A percentile compares a stretch with the other conserved stretches of the same genome.
Evolutionary conservation across 2,329 filamentous ascomycete genomes (phyloP).

Genomic region (Alternaria dauci): DNA sequence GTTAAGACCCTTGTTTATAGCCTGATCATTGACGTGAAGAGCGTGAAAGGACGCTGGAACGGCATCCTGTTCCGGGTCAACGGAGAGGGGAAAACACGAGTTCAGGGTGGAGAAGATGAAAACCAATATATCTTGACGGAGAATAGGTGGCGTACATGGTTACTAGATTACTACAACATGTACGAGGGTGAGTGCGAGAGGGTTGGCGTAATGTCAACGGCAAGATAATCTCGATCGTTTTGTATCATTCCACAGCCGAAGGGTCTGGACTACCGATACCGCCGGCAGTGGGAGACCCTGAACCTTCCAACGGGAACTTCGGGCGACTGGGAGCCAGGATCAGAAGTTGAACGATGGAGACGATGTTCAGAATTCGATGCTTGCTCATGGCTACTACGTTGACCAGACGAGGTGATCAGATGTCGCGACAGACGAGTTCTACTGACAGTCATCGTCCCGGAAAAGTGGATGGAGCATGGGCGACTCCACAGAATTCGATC

Average conservation of each 20-base stretch:
- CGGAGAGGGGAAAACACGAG: constrained; percentile 24
- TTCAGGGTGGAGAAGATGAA: constrained; percentile 38
- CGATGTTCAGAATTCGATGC: constrained; percentile 35
- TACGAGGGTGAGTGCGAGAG: constrained; percentile 31
- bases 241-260: constrained; percentile 36
- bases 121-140: constrained; percentile 29
- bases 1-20: constrained; percentile 33
- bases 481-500: constrained; percentile 23
- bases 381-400: constrained; percentile 35
- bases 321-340: constrained; percentile 24
- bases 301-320: constrained; percentile 12
- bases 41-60: constrained; percentile 36
- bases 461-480: constrained; percentile 34
- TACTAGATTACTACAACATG: constrained; percentile 32
- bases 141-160: constrained; percentile 27
- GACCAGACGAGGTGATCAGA: constrained; percentile 37
- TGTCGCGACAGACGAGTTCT: constrained; percentile 36
- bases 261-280: constrained; percentile 32
- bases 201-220: constrained; percentile 34
- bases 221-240: constrained; percentile 25
- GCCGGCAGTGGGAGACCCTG: constrained; percentile 12
- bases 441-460: constrained; percentile 37
- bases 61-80: constrained; percentile 35
- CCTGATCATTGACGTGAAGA: constrained; percentile 26
- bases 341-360: constrained; percentile 34